These are phyloP conservation scores for Ilex asprella DNA, from an alignment of 257 asterid genomes.

Conservation along the genomic window DNA sequence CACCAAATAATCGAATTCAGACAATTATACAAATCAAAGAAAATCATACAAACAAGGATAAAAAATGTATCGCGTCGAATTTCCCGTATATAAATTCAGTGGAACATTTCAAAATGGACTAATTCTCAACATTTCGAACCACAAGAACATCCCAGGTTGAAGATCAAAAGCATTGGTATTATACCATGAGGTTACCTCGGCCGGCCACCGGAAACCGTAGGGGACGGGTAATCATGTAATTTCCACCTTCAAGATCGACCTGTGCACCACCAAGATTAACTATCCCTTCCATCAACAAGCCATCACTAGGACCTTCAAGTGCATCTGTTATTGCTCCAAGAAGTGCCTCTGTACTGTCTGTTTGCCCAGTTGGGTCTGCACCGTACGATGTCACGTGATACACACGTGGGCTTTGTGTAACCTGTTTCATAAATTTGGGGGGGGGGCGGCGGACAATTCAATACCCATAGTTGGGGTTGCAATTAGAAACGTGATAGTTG, in stretches of 20 bases:
- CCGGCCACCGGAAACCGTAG: conserved; percentile 53
- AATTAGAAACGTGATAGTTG: too few species aligned
- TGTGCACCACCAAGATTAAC: conserved; percentile 80
- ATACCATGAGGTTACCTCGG: conserved; percentile 66
- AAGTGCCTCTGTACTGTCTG: conserved; percentile 23
- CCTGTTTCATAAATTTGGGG: conserved; percentile 15
- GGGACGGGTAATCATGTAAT: conserved; percentile 69
- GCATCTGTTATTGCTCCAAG: conserved; percentile 60
- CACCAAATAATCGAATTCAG: neutral
- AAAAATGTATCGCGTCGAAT: too few species aligned
- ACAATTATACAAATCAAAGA: neutral
- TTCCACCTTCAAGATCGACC: conserved; percentile 75
- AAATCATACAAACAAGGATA: too few species aligned
- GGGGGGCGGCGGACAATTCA: too few species aligned
- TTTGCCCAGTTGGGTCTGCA: too few species aligned
- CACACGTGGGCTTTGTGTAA: conserved; percentile 18
- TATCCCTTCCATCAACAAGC: conserved; percentile 46
- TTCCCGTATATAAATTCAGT: too few species aligned
- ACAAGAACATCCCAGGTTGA: too few species aligned
- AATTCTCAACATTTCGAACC: too few species aligned
- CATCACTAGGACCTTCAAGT: conserved; percentile 42
- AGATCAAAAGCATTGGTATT: neutral
- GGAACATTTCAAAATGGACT: too few species aligned
- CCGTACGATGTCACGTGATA: conserved; percentile 19
- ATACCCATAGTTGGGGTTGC: too few species aligned